Evolutionary conservation across 768 basidiomycete genomes (phyloP), one percentile per base, ranked within the genome.

Genomic region (Calvatia gigantea): DNA sequence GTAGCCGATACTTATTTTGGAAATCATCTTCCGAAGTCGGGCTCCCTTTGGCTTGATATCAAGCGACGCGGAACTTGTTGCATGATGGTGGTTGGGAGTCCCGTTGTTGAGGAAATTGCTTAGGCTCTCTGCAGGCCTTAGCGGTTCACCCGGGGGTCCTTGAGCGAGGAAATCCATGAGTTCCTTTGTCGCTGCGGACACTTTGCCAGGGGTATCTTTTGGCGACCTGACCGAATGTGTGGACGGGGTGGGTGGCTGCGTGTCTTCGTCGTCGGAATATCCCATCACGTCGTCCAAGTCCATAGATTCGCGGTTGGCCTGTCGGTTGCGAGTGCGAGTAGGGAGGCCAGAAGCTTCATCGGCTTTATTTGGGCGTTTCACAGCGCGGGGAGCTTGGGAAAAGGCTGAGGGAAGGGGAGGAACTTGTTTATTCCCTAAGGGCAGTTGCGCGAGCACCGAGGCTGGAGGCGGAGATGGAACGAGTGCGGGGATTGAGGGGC

Each of bases 1-100:
- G 50, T 66, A 70, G 25, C 79, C 77, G 59, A 82, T 72, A 33
- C 82, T 85, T 25, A 93, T 73, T 62, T 84, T 86, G 17, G 90
- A 91, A 62, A 94, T 88, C 85, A 94, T 91, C 59, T 85, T 81
- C 68, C 87, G 86, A 57, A 94, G 71, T 23, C 89, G 79, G 45
- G 83, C 83, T 52, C 71, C 70, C 68, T 84, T 84, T 23, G 76
- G 74, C 55, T 81, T 80, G 51, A 73, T 74, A 23, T 79, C 78
- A 44, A 73, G 66, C 11, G 73, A 64, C 14, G 60, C 58, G 27
- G 62, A 54, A 41, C 69, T 72, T 19, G 62, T n/a, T n/a, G n/a
- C n/a, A n/a, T n/a, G 39, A 23, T 64, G 59, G 53, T 74, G 70
- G 51, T 78, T 76, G 14, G 80, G 79, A 2, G 82, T 81, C 5